A percentile compares a stretch with the other conserved stretches of the same genome.
Conservation (phyloP, 148 eudicot species). For the Bassia scoparia region DNA sequence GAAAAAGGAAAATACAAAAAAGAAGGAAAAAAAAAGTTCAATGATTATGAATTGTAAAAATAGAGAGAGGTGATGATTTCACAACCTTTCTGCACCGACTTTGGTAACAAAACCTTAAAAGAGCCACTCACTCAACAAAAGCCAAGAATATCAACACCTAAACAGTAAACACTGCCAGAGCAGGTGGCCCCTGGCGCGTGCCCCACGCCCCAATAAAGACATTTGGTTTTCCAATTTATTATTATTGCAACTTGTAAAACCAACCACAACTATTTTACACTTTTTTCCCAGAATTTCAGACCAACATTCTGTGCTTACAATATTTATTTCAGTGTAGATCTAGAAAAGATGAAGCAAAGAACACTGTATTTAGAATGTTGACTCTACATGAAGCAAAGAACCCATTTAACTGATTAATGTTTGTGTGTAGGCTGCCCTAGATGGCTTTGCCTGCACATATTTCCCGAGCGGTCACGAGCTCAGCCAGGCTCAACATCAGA, state of each 20-base stretch:
- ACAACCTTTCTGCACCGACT: conserved; percentile 25
- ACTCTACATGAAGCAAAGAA: background rate
- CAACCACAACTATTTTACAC: too few species aligned
- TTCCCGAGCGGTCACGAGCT: too few species aligned
- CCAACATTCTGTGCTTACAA: background rate
- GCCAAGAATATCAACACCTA: conserved; percentile 11
- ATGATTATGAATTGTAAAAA: background rate
- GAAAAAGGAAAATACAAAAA: background rate
- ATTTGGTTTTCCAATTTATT: background rate
- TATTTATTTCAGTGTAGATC: background rate
- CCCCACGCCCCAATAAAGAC: background rate
- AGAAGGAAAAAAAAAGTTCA: background rate
- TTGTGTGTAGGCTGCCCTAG: too few species aligned
- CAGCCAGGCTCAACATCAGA: too few species aligned
- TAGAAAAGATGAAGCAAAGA: background rate
- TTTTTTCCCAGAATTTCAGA: background rate
- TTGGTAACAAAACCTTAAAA: background rate
- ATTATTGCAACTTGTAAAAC: background rate
- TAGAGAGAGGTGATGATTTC: conserved; percentile 5
- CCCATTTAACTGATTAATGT: too few species aligned
- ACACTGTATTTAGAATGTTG: background rate
- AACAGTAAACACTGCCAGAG: background rate
- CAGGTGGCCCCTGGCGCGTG: conserved; percentile 1
- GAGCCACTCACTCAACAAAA: conserved; percentile 15
- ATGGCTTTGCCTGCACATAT: too few species aligned